phyloP scores from a whole-genome alignment of 2,329 filamentous ascomycete genomes.

The Juglanconis oblonga region DNA sequence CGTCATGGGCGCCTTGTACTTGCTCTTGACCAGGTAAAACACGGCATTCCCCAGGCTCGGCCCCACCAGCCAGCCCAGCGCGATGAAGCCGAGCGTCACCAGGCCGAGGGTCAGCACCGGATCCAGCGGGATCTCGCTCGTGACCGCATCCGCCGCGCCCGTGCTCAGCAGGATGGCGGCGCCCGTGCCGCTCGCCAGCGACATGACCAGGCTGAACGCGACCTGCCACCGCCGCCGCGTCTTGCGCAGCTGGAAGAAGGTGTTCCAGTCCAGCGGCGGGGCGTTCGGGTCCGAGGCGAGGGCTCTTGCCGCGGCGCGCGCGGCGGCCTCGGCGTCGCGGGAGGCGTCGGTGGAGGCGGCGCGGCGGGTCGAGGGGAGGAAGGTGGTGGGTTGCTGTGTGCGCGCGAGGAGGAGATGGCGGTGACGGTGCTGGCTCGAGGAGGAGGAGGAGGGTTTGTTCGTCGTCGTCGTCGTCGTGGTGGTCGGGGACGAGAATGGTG shows the following conservation, averaged over 20 bases:
- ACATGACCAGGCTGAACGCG: constrained; percentile 67
- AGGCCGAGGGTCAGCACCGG: constrained; percentile 82
- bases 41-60: constrained; percentile 76
- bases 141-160: constrained; percentile 68
- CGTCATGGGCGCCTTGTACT: constrained; percentile 69
- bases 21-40: constrained; percentile 74
- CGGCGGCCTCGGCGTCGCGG: constrained; percentile 20
- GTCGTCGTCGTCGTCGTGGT: constrained; percentile 20
- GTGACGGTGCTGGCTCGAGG: constrained; percentile 19
- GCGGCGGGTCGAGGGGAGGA: constrained; percentile 19
- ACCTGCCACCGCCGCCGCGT: constrained; percentile 82
- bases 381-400: constrained; percentile 10
- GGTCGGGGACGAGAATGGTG: constrained; percentile 17
- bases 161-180: constrained; percentile 67
- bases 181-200: constrained; percentile 57
- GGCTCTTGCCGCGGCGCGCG: constrained; percentile 23
- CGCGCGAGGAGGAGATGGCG: constrained; percentile 2
- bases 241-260: constrained; percentile 86
- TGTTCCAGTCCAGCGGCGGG: constrained; percentile 75
- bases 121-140: constrained; percentile 76
- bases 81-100: constrained; percentile 71
- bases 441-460: constrained; percentile 19
- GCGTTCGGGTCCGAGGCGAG: constrained; percentile 26
- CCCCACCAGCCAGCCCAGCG: constrained; percentile 84
- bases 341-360: constrained; percentile 24